phyloP scores from a whole-genome alignment of 441 rosid genomes.

The Geranium incanum region DNA sequence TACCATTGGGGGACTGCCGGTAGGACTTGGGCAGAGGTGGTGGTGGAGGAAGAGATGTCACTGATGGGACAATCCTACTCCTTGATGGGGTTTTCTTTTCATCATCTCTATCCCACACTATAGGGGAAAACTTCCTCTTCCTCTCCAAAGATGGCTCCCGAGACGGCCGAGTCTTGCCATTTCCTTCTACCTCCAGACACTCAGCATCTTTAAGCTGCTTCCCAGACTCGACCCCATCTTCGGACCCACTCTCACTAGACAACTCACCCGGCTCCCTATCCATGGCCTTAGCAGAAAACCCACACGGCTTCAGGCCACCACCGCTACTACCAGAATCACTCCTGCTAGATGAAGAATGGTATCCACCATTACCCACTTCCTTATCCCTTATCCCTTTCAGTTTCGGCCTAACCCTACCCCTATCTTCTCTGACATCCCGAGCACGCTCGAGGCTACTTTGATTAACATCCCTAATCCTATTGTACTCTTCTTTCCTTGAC shows the following conservation, averaged over 20 bases:
- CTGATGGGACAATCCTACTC: slow-evolving; percentile 32
- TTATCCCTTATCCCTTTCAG: slow-evolving; percentile 62
- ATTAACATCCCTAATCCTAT: slow-evolving; percentile 33
- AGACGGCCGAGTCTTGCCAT: slow-evolving; percentile 27
- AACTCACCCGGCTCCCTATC: slow-evolving; percentile 98
- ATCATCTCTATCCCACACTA: slow-evolving; percentile 92
- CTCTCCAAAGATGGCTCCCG: slow-evolving; percentile 35
- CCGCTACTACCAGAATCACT: slow-evolving; percentile 51
- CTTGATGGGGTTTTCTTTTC: slow-evolving; percentile 32
- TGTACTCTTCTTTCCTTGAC: slow-evolving; percentile 43
- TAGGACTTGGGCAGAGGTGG: slow-evolving; percentile 46
- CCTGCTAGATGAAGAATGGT: slow-evolving; percentile 39
- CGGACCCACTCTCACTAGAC: slow-evolving; percentile 99
- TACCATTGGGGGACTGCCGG: slow-evolving; percentile 35
- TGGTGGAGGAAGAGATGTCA: slow-evolving; percentile 48
- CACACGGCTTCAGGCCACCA: slow-evolving; percentile 37
- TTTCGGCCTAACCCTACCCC: slow-evolving; percentile 46
- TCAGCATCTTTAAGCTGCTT: slow-evolving; percentile 34
- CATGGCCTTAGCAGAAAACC: slow-evolving; percentile 35
- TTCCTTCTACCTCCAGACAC: slow-evolving; percentile 31
- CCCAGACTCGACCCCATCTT: slow-evolving; percentile 57
- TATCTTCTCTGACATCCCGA: slow-evolving; percentile 32
- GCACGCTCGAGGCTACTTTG: slow-evolving; percentile 30
- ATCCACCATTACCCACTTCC: slow-evolving; percentile 45
- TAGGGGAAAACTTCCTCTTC: slow-evolving; percentile 92